Conservation (phyloP, 2,329 filamentous ascomycete genomes). For the Dothiorella sarmentorum region DNA sequence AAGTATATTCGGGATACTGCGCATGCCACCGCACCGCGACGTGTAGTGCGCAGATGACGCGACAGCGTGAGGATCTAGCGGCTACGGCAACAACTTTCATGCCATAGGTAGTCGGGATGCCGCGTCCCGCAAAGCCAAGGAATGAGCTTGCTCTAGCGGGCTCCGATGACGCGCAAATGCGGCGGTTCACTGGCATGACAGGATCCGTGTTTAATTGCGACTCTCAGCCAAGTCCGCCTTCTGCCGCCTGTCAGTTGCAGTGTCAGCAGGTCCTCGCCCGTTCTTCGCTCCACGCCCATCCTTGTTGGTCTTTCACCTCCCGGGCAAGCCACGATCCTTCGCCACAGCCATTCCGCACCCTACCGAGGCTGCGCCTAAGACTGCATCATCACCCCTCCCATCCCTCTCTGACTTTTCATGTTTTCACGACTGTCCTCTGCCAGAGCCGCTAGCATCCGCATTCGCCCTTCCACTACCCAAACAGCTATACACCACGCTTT, state of each 20-base stretch:
- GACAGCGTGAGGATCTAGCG: background rate
- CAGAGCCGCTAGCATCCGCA: background rate
- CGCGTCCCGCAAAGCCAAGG: background rate
- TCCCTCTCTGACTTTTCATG: constrained; percentile 5
- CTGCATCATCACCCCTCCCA: background rate
- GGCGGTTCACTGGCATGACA: background rate
- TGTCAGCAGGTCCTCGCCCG: background rate
- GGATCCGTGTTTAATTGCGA: constrained; percentile 13
- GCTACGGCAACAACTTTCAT: background rate
- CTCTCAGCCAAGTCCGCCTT: background rate
- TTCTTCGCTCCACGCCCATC: background rate
- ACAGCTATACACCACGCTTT: background rate
- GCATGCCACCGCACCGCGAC: background rate
- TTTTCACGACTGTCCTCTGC: background rate
- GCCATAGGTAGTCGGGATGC: background rate
- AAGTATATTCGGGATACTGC: too few relatives aligned
- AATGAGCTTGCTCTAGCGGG: background rate
- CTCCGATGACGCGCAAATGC: background rate
- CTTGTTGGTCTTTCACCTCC: background rate
- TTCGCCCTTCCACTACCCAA: background rate
- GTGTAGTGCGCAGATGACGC: background rate
- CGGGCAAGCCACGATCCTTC: background rate
- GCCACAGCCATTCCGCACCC: constrained; percentile 11
- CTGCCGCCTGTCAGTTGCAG: background rate
- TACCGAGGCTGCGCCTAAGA: background rate